These are phyloP conservation scores for Colletotrichum sp. DNA, from an alignment of 2,329 filamentous ascomycete species.

Conservation along the genomic window DNA sequence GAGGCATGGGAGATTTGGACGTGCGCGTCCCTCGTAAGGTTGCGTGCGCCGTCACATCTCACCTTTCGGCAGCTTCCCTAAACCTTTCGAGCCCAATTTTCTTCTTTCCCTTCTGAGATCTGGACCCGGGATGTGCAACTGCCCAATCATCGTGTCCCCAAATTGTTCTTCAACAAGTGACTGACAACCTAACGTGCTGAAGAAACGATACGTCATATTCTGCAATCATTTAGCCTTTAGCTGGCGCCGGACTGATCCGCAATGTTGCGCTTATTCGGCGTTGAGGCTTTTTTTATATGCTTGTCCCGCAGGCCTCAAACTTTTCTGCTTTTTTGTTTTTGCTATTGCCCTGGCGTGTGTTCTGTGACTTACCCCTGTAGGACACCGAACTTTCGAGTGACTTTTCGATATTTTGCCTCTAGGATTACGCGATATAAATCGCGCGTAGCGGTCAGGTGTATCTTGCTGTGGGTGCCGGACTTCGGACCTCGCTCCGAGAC, in stretches of 20 bases:
- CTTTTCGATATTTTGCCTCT: neutral
- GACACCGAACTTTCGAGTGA: neutral
- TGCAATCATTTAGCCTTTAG: neutral
- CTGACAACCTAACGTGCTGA: neutral
- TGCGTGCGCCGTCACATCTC: neutral
- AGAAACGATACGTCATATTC: neutral
- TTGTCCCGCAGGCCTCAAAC: neutral
- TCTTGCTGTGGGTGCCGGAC: rapidly evolving
- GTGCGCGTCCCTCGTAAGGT: neutral
- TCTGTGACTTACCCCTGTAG: neutral
- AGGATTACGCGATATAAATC: neutral
- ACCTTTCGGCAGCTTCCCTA: neutral
- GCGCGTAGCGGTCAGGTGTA: neutral
- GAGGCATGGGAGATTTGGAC: neutral
- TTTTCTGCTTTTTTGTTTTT: neutral
- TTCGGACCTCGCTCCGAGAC: neutral
- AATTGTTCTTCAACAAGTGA: neutral
- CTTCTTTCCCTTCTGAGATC: neutral
- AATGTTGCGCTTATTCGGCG: neutral
- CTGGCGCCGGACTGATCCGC: neutral
- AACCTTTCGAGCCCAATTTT: neutral
- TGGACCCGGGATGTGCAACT: neutral
- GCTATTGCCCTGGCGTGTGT: neutral
- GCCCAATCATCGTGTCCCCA: neutral
- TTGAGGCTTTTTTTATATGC: neutral